Base-by-base conservation (phyloP, 306 rosid genomes). In the Prunus salicina region DNA sequence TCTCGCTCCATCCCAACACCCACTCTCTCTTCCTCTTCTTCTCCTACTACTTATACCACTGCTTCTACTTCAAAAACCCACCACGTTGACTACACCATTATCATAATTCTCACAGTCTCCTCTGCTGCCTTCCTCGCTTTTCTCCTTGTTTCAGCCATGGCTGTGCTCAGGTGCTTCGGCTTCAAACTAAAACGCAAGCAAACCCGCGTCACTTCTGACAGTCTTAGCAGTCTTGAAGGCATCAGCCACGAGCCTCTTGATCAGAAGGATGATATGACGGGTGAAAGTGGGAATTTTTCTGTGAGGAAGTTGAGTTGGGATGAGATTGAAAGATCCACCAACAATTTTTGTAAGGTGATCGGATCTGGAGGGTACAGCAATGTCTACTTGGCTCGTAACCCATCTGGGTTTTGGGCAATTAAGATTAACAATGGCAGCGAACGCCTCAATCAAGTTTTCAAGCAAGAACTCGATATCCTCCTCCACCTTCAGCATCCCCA, bases 311-410 rank as follows among this genome's bases (percentile, higher is more conserved):
- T 83, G 32, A 73, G 81, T 12, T 86, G 90, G 90, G 78, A 53
- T 30, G 86, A 84, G 73, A 80, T 84, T 11, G 70, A 82, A 67
- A 78, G 62, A 34, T 78, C 72, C 18, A 84, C 90, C 3, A 57
- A 20, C 41, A 68, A 76, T 45, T 76, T 84, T 69, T 81, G 79
- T 12, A 76, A 74, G 47, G 71, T 84, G 22, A 79, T 87, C 12
- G 90, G 90, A 69, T 52, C 79, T 25, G 90, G 90, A 1, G 90
- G 90, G 45, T 87, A 74, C 52, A 84, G 90, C 67, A 87, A 45
- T 6, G 88, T 87, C 8, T 87, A 74, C 82, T 64, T 79, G 70
- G 88, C 80, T 57, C 74, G 58, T 38, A 51, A 63, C 18, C 58
- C 79, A 8, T 4, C 62, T 24, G 46, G 55, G 71, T 76, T 27